Conservation (phyloP, 257 asterid species). For the Agastache rugosa region DNA sequence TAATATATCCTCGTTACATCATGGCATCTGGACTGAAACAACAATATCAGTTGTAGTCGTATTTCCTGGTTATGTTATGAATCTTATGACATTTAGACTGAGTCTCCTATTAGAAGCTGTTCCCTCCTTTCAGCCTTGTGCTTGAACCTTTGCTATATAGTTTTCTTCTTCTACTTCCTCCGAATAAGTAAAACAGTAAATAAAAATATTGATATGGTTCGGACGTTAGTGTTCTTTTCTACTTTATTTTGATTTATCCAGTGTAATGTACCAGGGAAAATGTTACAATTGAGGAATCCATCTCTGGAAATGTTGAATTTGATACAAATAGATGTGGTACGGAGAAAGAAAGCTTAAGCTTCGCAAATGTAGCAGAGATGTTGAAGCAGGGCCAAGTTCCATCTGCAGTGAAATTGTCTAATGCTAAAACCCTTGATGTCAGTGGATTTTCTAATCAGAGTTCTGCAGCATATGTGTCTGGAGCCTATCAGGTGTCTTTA, state of each 20-base stretch:
- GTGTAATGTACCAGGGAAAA: conserved; percentile 76
- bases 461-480: conserved; percentile 49
- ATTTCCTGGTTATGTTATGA: neutral
- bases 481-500: conserved; percentile 59
- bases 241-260: conserved; percentile 55
- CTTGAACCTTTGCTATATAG: neutral
- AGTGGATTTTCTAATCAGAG: conserved; percentile 39
- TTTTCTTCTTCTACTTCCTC: conserved; percentile 15
- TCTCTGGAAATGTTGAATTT: conserved; percentile 33
- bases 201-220: conserved; percentile 21
- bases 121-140: conserved; percentile 3
- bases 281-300: conserved; percentile 55
- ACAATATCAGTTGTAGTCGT: neutral
- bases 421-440: conserved; percentile 34
- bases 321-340: conserved; percentile 44
- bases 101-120: conserved; percentile 1
- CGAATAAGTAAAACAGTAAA: conserved; percentile 18
- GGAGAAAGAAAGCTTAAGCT: conserved; percentile 42
- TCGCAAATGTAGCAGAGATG: conserved; percentile 43
- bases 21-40: neutral
- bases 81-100: neutral
- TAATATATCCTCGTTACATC: neutral
- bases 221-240: conserved; percentile 40
- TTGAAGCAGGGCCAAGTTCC: conserved; percentile 45
- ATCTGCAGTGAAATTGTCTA: conserved; percentile 37